Conservation (phyloP, 2,329 filamentous ascomycete genomes). For the Rhinocladiella mackenziei region DNA sequence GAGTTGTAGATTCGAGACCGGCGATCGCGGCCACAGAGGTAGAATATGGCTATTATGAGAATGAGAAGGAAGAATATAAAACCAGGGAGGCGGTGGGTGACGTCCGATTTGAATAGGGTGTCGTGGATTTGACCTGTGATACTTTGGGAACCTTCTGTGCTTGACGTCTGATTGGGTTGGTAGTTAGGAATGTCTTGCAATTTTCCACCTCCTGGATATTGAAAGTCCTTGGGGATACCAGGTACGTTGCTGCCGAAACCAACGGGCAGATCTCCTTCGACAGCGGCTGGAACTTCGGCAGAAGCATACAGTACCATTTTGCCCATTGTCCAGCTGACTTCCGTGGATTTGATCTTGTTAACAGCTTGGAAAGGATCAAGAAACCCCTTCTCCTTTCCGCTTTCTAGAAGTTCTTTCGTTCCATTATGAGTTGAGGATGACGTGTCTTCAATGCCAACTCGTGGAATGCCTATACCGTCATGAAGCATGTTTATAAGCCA, state of each 20-base stretch:
- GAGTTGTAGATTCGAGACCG: constrained; percentile 59
- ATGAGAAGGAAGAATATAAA: constrained; percentile 75
- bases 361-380: constrained; percentile 86
- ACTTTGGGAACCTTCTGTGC: constrained; percentile 29
- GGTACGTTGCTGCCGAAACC: constrained; percentile 86
- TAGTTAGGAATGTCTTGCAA: constrained; percentile 33
- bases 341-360: constrained; percentile 83
- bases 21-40: constrained; percentile 76
- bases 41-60: constrained; percentile 62
- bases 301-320: constrained; percentile 95
- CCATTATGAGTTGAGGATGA: constrained; percentile 58
- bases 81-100: constrained; percentile 66
- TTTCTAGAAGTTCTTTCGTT: constrained; percentile 65
- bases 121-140: constrained; percentile 55
- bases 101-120: constrained; percentile 60
- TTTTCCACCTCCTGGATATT: constrained; percentile 56
- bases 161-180: constrained; percentile 23
- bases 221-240: constrained; percentile 70
- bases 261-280: constrained; percentile 65
- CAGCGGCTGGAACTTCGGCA: constrained; percentile 67
- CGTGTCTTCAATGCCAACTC: constrained; percentile 69
- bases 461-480: constrained; percentile 89
- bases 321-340: constrained; percentile 95
- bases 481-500: constrained; percentile 97
- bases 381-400: constrained; percentile 69